Base-by-base conservation (phyloP, 345 rosid genomes). In the Geranium rotundifolium region DNA sequence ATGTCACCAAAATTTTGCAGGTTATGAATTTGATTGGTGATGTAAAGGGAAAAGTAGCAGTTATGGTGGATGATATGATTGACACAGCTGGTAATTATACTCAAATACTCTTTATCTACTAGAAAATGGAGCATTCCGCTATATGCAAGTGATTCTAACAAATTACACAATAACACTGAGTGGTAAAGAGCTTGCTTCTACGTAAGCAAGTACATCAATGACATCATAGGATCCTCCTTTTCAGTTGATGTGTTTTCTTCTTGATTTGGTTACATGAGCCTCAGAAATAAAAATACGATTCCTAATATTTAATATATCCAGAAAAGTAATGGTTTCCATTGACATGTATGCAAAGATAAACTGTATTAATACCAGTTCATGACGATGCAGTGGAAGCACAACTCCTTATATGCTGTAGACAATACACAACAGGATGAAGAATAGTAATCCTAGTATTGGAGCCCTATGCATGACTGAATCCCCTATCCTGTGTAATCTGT, bases 61-160 rank as follows among this genome's bases (percentile, higher is more conserved):
- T 93, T 57, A 84, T 93, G 96, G 96, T 90, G 68, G 97, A 90
- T 73, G 96, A 93, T 79, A 92, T 93, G 99, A 93, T 93, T 69
- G 97, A 93, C 68, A 90, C 99, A 31, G 99, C 97, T 5, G 98
- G 98, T 88, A 70, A 75, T 81, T 67, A 41, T 41, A 41, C 50
- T 41, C 50, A 4, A 1, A 3, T 3, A 5, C 10, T 9, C 14
- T 13, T 5, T 41, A 41, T 3, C 50, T 4, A 41, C 10, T 41
- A 41, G 50, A 12, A 9, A 41, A 41, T 5, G 50, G 50, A 41
- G 50, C 5, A 41, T 41, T 41, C 50, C 5, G 5, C 50, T 41
- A 1, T 9, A 41, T n/a, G n/a, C 50, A 41, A 41, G 50, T 41
- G 14, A 9, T 41, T 1, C 10, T 41, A 41, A 41, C 10, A 4